Evolutionary conservation across 352 stramenopile genomes (phyloP), one percentile per base, ranked within the genome.

Genomic region (Phytophthora vignae): DNA sequence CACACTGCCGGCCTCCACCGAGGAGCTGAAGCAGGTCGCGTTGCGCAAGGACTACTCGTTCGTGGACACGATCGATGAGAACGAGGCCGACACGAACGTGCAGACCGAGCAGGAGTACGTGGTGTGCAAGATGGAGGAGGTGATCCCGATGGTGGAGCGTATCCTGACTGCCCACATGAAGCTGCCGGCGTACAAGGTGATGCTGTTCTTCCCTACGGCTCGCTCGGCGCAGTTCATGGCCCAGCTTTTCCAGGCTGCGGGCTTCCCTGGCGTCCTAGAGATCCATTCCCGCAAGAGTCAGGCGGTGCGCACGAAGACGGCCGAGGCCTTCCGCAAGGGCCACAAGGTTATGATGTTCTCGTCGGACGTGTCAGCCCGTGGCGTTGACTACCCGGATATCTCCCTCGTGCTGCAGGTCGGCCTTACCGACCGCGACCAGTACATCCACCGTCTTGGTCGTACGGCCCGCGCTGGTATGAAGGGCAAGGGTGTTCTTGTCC

Each of bases 241-340:
- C 9, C 84, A 98, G 66, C 86, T 99, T 44, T 98, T 98, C 70
- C 81, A 84, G 27, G 77, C 74, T 9, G 83, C 84, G 29, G 84
- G 84, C 2, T 93, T 89, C 58, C 76, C 80, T 31, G 79, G 81
- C 38, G 89, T 98, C 22, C 81, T 99, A 2, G 96, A 99, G 74
- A 98, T 99, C 54, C 97, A 99, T 83, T 99, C 95, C 22, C 85
- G 93, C 56, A 99, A 99, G 88, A 97, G 87, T 60, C 97, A 99
- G 76, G 74, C 79, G 0, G 73, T 90, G 61, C 90, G 97, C 53
- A 97, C 85, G 36, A 97, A 95, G 73, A 88, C 90, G 29, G 89
- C 89, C 14, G 81, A 98, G 21, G 71, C 87, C 10, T 99, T 99
- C 83, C 92, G 94, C 59, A 87, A 84, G 55, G 81, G 79, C n/a